Conservation (phyloP, 805 yeast genomes). For the Candida adriatica region DNA sequence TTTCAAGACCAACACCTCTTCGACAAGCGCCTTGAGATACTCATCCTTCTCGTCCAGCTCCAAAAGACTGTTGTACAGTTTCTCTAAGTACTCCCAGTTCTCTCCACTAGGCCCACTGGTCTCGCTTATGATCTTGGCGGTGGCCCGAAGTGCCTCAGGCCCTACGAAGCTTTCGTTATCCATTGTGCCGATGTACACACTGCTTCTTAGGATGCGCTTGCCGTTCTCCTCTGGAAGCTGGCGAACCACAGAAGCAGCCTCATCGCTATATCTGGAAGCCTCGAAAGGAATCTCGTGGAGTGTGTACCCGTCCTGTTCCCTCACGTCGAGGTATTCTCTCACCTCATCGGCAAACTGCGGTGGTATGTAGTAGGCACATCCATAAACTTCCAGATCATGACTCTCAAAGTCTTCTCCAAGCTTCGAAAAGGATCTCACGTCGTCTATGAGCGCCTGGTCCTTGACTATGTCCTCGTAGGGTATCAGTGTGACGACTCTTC, state of each 20-base stretch:
- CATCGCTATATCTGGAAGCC: slow-evolving; percentile 27
- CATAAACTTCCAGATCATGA: slow-evolving; percentile 56
- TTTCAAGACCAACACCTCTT: slow-evolving; percentile 5
- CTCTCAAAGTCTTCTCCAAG: slow-evolving; percentile 23
- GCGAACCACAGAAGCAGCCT: slow-evolving; percentile 6
- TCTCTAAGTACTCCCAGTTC: slow-evolving; percentile 62
- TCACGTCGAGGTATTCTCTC: slow-evolving; percentile 59
- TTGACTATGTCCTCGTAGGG: slow-evolving; percentile 46
- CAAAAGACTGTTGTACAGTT: slow-evolving; percentile 43
- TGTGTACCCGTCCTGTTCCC: slow-evolving; percentile 89
- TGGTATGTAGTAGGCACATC: slow-evolving; percentile 77
- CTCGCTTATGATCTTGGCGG: slow-evolving; percentile 54
- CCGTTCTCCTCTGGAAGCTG: slow-evolving; percentile 29
- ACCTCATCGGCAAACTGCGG: slow-evolving; percentile 57
- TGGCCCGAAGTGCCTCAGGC: slow-evolving; percentile 52
- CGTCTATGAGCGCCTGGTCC: slow-evolving; percentile 34
- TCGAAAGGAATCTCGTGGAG: slow-evolving; percentile 60
- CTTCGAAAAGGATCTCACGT: slow-evolving; percentile 29
- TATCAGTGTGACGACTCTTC: slow-evolving; percentile 80
- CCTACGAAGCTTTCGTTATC: slow-evolving; percentile 82
- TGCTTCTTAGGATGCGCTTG: slow-evolving; percentile 41
- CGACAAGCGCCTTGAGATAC: slow-evolving; percentile 16
- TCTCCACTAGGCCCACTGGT: slow-evolving; percentile 77
- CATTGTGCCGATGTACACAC: slow-evolving; percentile 77
- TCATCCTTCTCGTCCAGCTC: slow-evolving; percentile 21